A percentile compares a stretch with the other conserved stretches of the same genome.
These are phyloP conservation scores for Ceratorhiza oryzae-sativae DNA, from an alignment of 1,284 basidiomycete species.

Conservation along the genomic window DNA sequence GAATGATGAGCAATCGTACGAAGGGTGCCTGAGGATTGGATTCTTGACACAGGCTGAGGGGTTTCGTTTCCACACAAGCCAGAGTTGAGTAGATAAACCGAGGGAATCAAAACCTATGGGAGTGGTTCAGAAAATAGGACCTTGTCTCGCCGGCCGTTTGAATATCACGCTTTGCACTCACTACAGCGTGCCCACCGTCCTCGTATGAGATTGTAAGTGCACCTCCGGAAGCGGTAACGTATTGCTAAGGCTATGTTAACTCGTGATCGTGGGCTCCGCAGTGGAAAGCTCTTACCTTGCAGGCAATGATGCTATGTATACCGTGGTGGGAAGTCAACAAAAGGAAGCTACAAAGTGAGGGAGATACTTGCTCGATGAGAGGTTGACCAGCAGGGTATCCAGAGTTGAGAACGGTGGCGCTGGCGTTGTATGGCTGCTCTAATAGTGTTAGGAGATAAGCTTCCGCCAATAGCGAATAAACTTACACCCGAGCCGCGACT, in stretches of 20 bases:
- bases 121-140: no score
- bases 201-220: constrained; percentile 35
- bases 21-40: constrained; percentile 4
- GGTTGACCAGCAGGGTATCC: constrained; percentile 31
- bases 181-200: constrained; percentile 14
- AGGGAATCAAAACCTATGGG: constrained; percentile 30
- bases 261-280: neutral
- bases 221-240: constrained; percentile 27
- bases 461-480: constrained; percentile 11
- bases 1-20: neutral
- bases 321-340: no score
- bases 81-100: constrained; percentile 10
- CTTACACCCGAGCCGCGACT: constrained; percentile 78
- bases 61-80: constrained; percentile 17
- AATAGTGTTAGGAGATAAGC: neutral
- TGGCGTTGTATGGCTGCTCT: constrained; percentile 14
- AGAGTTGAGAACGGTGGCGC: constrained; percentile 28
- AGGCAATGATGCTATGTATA: constrained; percentile 18
- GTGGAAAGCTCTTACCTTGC: neutral
- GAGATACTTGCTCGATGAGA: constrained; percentile 15
- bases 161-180: neutral
- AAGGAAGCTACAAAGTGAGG: neutral
- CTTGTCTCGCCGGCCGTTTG: no score
- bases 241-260: constrained; percentile 20
- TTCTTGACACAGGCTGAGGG: constrained; percentile 10